Evolutionary conservation across 345 rosid genomes (phyloP), one percentile per base, ranked within the genome.

Genomic region (Eucalyptus decipiens): DNA sequence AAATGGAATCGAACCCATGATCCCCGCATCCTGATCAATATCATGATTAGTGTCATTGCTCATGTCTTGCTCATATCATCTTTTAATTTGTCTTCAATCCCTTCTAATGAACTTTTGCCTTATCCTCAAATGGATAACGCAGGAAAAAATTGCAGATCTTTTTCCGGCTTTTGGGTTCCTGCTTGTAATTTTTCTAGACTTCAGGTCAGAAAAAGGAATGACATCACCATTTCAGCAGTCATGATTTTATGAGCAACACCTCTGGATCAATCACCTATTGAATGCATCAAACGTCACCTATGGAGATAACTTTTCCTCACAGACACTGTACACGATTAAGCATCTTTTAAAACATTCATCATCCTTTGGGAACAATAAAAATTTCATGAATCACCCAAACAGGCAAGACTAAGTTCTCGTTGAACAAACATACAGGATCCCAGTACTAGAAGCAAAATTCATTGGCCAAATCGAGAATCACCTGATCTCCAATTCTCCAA

Each of bases 401-500:
- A 50, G 60, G 87, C 56, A 21, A 86, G 52, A 15, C 11, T 76
- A 40, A 76, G 16, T 30, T 40, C 28, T 76, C 47, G 23, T 21
- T 40, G 47, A 76, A 6, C 47, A 11, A 6, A 76, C 30, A 19
- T 3, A 76, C 43, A 11, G 30, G 47, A 40, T 76, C 47, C 7
- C 9, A 6, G 85, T 21, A 76, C 47, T 12, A 23, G 40, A 11
- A 40, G 47, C 47, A 76, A 76, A 76, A 76, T 11, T 6, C 47
- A 0, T 40, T 76, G 28, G 85, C 85, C 28, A 76, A 76, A 76
- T 21, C 9, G 16, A 76, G 85, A 40, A 21, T 76, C 87, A 95
- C 99, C 95, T 95, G 94, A 88, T 96, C 96, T 23, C 97, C 97
- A 12, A 92, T 90, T 76, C 95, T 95, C 98, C 97, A 97, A 62